phyloP scores from a whole-genome alignment of 2,329 filamentous ascomycete species.

The Aspergillus proliferans region DNA sequence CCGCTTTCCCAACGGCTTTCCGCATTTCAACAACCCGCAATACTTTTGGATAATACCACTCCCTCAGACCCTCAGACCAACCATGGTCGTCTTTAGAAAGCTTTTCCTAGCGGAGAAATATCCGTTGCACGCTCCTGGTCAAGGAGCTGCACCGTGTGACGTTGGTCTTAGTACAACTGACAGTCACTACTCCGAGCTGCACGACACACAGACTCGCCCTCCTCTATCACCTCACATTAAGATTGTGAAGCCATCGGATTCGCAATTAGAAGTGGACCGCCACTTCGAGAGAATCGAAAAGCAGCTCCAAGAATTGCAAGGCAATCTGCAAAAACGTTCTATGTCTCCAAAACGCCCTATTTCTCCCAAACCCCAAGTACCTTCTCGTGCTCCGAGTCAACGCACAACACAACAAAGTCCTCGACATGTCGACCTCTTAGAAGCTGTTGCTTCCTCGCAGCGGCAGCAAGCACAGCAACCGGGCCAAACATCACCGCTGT shows the following conservation, averaged over 20 bases:
- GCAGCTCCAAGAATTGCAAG: slow-evolving; percentile 35
- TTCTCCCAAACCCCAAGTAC: slow-evolving; percentile 5
- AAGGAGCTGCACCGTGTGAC: slow-evolving; percentile 1
- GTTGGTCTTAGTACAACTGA: neutral
- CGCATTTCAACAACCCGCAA: neutral
- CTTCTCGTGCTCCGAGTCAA: slow-evolving; percentile 17
- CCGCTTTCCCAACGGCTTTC: neutral
- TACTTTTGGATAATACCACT: slow-evolving; percentile 2
- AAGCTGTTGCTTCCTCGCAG: slow-evolving; percentile 30
- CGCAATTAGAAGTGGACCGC: slow-evolving; percentile 16
- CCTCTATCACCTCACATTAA: slow-evolving; percentile 9
- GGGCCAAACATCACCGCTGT: slow-evolving; percentile 23
- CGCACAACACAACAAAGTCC: slow-evolving; percentile 16
- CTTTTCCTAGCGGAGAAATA: slow-evolving; percentile 26
- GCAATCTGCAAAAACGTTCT: slow-evolving; percentile 26
- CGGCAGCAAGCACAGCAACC: slow-evolving; percentile 19
- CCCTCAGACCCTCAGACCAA: slow-evolving; percentile 4
- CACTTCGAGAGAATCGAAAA: slow-evolving; percentile 34
- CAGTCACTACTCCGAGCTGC: neutral
- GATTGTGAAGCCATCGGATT: slow-evolving; percentile 7
- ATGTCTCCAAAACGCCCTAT: slow-evolving; percentile 20
- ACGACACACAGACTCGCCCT: neutral
- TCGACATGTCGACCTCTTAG: slow-evolving; percentile 37
- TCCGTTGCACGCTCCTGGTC: slow-evolving; percentile 8
- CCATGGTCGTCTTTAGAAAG: slow-evolving; percentile 30